A percentile compares a stretch with the other conserved stretches of the same genome.
These are phyloP conservation scores for Diatrype stigma DNA, from an alignment of 2,329 filamentous ascomycete genomes.

Conservation along the genomic window DNA sequence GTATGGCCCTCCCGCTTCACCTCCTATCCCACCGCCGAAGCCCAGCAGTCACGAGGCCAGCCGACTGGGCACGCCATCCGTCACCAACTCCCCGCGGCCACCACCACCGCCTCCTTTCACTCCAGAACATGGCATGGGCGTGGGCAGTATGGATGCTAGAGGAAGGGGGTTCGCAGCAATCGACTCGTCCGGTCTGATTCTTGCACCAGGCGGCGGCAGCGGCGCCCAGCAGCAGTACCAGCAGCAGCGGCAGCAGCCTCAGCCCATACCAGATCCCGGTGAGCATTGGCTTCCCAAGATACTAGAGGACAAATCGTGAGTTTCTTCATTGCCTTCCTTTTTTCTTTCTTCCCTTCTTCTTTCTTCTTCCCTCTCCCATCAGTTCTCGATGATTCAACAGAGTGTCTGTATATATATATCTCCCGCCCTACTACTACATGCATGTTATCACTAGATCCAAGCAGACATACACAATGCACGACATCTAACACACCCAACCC, in stretches of 20 bases:
- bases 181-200: conserved; percentile 28
- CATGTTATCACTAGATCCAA: no score
- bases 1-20: conserved; percentile 46
- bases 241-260: no score
- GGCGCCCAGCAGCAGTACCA: no score
- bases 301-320: conserved; percentile 76
- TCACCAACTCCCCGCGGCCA: conserved; percentile 40
- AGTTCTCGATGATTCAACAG: no score
- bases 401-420: neutral
- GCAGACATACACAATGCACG: no score
- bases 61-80: conserved; percentile 60
- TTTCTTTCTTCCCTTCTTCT: no score
- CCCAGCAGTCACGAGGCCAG: conserved; percentile 65
- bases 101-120: conserved; percentile 36
- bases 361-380: no score
- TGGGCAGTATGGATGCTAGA: conserved; percentile 17
- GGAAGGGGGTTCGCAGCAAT: conserved; percentile 14
- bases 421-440: neutral
- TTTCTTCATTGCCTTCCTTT: conserved; percentile 16
- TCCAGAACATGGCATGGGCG: conserved; percentile 23
- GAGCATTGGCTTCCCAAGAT: conserved; percentile 75
- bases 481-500: conserved; percentile 2
- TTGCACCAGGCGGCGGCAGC: conserved; percentile 16
- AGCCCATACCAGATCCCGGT: conserved; percentile 51
- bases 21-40: conserved; percentile 69